Percentiles rank a stretch among this genome's conserved stretches.
phyloP scores from a whole-genome alignment of 2,329 filamentous ascomycete species.

The Neopestalotiopsis sp. region DNA sequence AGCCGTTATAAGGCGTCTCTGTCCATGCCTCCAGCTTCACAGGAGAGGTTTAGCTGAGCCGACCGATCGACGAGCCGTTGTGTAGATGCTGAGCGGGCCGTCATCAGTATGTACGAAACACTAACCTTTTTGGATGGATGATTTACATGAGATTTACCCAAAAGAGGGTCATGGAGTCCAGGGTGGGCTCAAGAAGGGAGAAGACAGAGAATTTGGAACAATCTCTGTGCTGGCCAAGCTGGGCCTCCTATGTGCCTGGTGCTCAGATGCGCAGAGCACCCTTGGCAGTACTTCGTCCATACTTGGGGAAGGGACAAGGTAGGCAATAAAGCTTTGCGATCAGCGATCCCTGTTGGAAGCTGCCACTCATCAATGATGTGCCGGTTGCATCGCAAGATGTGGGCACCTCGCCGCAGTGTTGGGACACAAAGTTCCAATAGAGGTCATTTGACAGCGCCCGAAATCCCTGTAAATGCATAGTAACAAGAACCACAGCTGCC shows the following conservation, averaged over 20 bases:
- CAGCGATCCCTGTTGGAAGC: neutral
- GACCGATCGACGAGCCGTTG: constrained; percentile 7
- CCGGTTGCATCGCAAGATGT: neutral
- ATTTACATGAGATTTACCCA: constrained; percentile 15
- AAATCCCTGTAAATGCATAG: neutral
- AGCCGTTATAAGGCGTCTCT: constrained; percentile 12
- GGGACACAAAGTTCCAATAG: neutral
- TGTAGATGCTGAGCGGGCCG: constrained; percentile 7
- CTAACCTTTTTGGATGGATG: constrained; percentile 1
- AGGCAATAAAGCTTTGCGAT: neutral
- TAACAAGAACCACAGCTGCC: neutral
- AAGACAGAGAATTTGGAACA: neutral
- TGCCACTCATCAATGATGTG: neutral
- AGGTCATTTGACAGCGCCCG: neutral
- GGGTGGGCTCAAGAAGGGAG: neutral
- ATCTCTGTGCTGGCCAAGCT: neutral
- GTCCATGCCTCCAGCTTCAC: neutral
- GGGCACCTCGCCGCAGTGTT: neutral
- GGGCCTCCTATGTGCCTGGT: neutral
- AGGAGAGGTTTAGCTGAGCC: neutral
- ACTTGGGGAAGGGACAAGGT: too few species aligned
- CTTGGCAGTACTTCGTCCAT: too few species aligned
- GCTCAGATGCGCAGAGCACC: neutral
- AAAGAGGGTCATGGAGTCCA: neutral
- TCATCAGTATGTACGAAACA: constrained; percentile 1